phyloP scores from a whole-genome alignment of 2,329 filamentous ascomycete species.

The Alternaria burnsii region DNA sequence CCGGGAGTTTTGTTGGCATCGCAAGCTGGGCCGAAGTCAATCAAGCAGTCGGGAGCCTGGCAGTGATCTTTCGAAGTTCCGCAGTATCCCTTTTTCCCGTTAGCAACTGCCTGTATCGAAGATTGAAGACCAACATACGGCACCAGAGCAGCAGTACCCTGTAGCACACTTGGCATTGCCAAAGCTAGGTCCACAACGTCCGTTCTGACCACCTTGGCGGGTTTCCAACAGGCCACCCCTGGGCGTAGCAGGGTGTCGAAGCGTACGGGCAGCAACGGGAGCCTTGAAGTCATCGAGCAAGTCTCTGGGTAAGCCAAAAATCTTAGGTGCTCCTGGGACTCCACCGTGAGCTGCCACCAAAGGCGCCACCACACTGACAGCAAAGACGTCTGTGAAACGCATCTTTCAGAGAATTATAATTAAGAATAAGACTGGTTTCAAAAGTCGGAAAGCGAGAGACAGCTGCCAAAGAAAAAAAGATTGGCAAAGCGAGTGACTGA shows the following conservation, averaged over 20 bases:
- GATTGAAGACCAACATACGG: slow-evolving; percentile 29
- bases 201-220: slow-evolving; percentile 47
- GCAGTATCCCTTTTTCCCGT: slow-evolving; percentile 57
- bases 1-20: slow-evolving; percentile 65
- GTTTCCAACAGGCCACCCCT: slow-evolving; percentile 35
- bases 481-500: slow-evolving; percentile 12
- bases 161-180: slow-evolving; percentile 42
- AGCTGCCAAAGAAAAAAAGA: slow-evolving; percentile 2
- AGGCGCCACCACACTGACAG: slow-evolving; percentile 40
- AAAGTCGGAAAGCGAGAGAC: slow-evolving; percentile 5
- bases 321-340: slow-evolving; percentile 41
- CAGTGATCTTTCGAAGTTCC: slow-evolving; percentile 65
- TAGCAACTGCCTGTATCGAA: slow-evolving; percentile 5
- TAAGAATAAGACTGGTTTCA: not conserved
- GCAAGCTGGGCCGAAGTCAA: slow-evolving; percentile 67
- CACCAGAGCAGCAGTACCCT: slow-evolving; percentile 48
- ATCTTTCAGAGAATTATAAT: slow-evolving; percentile 23
- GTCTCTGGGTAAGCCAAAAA: slow-evolving; percentile 46
- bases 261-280: slow-evolving; percentile 33
- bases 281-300: slow-evolving; percentile 34
- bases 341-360: slow-evolving; percentile 46
- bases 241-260: slow-evolving; percentile 26
- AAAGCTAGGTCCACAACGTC: slow-evolving; percentile 43
- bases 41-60: slow-evolving; percentile 67
- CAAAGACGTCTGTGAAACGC: slow-evolving; percentile 43